A percentile compares a stretch with the other conserved stretches of the same genome.
phyloP scores from a whole-genome alignment of 2,329 filamentous ascomycete species.

The Cryphonectria naterciae region DNA sequence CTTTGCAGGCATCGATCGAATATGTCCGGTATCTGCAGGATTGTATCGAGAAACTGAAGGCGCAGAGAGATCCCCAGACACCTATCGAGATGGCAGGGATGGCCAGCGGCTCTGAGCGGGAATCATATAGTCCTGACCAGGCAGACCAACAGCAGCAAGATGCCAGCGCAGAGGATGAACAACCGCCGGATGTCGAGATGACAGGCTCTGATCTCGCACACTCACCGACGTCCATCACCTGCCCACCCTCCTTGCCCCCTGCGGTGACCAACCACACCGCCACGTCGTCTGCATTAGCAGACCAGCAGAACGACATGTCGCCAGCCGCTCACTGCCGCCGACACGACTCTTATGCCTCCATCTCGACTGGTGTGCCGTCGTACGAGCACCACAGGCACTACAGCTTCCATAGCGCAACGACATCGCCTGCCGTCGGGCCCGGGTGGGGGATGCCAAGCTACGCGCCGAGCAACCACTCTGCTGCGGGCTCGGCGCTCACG shows the following conservation, averaged over 20 bases:
- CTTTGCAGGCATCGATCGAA: slow-evolving; percentile 82
- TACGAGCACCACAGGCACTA: slow-evolving; percentile 44
- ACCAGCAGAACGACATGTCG: slow-evolving; percentile 5
- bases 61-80: slow-evolving; percentile 46
- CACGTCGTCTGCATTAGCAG: slow-evolving; percentile 43
- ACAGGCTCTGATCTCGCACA: slow-evolving; percentile 51
- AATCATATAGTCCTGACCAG: slow-evolving; percentile 35
- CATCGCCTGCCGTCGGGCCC: slow-evolving; percentile 59
- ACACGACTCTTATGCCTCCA: slow-evolving; percentile 59
- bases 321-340: slow-evolving; percentile 38
- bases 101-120: slow-evolving; percentile 36
- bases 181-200: slow-evolving; percentile 64
- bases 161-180: slow-evolving; percentile 38
- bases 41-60: slow-evolving; percentile 81
- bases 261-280: slow-evolving; percentile 48
- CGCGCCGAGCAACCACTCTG: slow-evolving; percentile 41
- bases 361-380: slow-evolving; percentile 39
- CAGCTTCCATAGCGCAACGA: slow-evolving; percentile 44
- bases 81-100: slow-evolving; percentile 36
- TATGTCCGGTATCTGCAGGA: slow-evolving; percentile 93
- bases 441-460: slow-evolving; percentile 44
- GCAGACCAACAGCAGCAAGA: slow-evolving; percentile 35
- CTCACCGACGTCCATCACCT: slow-evolving; percentile 51
- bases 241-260: slow-evolving; percentile 34
- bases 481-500: slow-evolving; percentile 57